Conservation (phyloP, 2,329 filamentous ascomycete species). For the Pseudogymnoascus verrucosus region DNA sequence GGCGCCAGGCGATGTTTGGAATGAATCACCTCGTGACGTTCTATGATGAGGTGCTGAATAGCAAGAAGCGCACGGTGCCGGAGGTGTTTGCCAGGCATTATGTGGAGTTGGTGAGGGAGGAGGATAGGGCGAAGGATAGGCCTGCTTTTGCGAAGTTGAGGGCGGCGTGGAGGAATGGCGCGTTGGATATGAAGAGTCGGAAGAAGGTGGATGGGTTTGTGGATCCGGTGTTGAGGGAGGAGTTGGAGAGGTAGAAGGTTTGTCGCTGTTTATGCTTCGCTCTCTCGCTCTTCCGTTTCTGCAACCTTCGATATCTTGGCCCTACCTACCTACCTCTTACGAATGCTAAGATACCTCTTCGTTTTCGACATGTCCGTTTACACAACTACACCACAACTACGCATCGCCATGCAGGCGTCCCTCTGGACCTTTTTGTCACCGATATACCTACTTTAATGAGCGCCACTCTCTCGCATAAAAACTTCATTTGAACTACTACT, state of each 20-base stretch:
- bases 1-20: conserved; percentile 45
- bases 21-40: conserved; percentile 57
- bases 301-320: background rate
- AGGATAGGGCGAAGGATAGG: conserved; percentile 33
- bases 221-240: conserved; percentile 41
- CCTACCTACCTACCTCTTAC: background rate
- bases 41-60: conserved; percentile 51
- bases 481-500: background rate
- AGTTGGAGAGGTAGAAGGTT: conserved; percentile 36
- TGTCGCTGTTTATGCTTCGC: no score
- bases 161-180: conserved; percentile 45
- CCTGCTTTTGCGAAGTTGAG: conserved; percentile 44
- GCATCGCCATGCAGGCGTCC: no score
- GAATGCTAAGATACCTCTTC: background rate
- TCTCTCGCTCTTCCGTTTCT: background rate
- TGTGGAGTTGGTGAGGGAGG: conserved; percentile 43
- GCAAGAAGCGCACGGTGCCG: conserved; percentile 39
- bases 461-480: background rate
- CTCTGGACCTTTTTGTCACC: background rate
- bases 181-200: conserved; percentile 46
- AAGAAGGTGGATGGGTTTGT: conserved; percentile 47
- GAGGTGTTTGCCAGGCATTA: conserved; percentile 47
- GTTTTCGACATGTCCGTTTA: background rate
- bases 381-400: background rate
- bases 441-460: background rate